phyloP scores from a whole-genome alignment of 345 rosid species.

The Corchorus olitorius region DNA sequence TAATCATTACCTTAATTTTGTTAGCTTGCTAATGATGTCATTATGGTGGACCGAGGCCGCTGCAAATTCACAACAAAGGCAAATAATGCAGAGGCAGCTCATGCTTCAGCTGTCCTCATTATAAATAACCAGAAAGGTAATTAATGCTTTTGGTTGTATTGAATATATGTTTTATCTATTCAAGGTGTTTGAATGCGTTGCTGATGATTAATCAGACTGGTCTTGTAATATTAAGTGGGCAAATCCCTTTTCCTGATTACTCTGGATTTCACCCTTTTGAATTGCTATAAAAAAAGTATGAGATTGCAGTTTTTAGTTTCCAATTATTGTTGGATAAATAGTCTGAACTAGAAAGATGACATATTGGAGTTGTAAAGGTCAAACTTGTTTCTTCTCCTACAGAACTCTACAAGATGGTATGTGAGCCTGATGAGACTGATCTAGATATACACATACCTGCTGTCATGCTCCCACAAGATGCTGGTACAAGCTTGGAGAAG shows the following conservation, averaged over 20 bases:
- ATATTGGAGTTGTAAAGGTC: conserved; percentile 8
- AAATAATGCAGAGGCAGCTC: conserved; percentile 85
- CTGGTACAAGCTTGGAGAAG: conserved; percentile 76
- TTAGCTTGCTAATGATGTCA: conserved; percentile 75
- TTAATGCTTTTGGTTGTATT: conserved; percentile 15
- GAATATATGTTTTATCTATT: neutral
- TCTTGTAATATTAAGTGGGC: conserved; percentile 1
- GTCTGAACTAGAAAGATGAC: neutral
- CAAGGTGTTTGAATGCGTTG: neutral
- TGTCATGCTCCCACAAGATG: conserved; percentile 96
- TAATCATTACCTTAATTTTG: conserved; percentile 26
- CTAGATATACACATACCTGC: conserved; percentile 87
- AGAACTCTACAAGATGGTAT: conserved; percentile 99
- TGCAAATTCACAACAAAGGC: conserved; percentile 91
- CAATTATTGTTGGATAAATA: conserved; percentile 5
- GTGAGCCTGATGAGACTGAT: conserved; percentile 96
- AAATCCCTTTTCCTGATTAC: conserved; percentile 1
- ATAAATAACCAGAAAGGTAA: conserved; percentile 90
- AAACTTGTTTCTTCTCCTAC: conserved; percentile 22
- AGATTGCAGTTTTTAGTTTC: neutral
- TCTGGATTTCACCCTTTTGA: conserved; percentile 2
- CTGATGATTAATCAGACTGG: conserved; percentile 1
- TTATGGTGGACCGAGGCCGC: conserved; percentile 90
- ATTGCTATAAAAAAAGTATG: conserved; percentile 5
- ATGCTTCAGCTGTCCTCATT: conserved; percentile 90